A percentile compares a stretch with the other conserved stretches of the same genome.
Evolutionary conservation across 192 early-diverging fungal species (phyloP).

Genomic region (Dissophora globulifera): DNA sequence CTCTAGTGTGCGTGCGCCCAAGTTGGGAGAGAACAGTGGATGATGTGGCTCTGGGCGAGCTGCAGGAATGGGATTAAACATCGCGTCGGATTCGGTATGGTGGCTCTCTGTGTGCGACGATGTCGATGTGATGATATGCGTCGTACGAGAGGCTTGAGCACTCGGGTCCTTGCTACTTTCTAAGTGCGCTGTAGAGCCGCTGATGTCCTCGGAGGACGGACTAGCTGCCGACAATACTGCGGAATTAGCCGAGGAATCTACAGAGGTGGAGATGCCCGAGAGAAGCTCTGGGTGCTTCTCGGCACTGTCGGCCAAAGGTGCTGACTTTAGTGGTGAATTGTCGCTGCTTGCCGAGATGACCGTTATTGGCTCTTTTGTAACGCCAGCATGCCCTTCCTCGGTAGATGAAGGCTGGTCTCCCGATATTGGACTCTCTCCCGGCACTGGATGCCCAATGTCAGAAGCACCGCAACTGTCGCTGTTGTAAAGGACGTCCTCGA

Average conservation of each 20-base stretch:
- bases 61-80: too few species aligned
- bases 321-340: constrained; percentile 3
- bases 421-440: constrained; percentile 4
- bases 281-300: too few species aligned
- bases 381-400: not conserved
- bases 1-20: constrained; percentile 21
- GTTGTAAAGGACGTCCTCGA: constrained; percentile 27
- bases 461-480: constrained; percentile 2
- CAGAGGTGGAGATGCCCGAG: too few species aligned
- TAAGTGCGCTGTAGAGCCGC: not conserved
- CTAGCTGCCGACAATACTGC: not conserved
- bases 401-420: not conserved
- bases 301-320: not conserved
- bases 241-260: too few species aligned
- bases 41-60: constrained; percentile 11
- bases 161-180: constrained; percentile 6
- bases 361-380: not conserved
- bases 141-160: not conserved
- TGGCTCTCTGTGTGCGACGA: not conserved
- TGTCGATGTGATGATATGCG: constrained; percentile 2
- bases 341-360: too few species aligned
- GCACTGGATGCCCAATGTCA: not conserved
- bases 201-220: not conserved
- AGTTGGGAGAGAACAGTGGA: constrained; percentile 18
- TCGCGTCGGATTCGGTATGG: not conserved